Percentiles rank a stretch among this genome's conserved stretches.
phyloP scores from a whole-genome alignment of 768 basidiomycete genomes.

The Termitomyces sp. region DNA sequence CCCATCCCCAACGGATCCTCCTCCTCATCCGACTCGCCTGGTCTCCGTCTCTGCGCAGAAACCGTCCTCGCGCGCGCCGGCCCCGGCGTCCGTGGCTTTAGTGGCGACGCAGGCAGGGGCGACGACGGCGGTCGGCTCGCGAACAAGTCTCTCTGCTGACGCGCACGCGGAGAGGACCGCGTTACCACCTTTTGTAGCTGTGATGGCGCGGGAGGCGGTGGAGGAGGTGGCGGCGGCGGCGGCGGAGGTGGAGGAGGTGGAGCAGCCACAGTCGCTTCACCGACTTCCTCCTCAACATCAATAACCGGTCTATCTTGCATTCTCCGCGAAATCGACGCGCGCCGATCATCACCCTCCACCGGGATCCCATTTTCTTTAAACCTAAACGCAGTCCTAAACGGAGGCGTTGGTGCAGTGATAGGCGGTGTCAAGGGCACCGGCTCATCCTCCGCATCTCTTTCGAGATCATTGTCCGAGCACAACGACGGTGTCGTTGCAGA shows the following conservation, averaged over 20 bases:
- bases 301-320: conserved; percentile 19
- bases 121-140: conserved; percentile 45
- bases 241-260: background rate
- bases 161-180: too few relatives aligned
- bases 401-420: conserved; percentile 21
- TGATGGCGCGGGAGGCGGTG: background rate
- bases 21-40: conserved; percentile 17
- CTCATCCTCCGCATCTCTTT: conserved; percentile 48
- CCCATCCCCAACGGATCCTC: conserved; percentile 26
- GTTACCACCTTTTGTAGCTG: too few relatives aligned
- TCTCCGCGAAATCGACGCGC: background rate
- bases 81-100: conserved; percentile 54
- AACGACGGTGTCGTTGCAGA: conserved; percentile 57
- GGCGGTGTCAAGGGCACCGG: conserved; percentile 49
- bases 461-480: conserved; percentile 61
- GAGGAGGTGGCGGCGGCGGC: background rate
- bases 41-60: background rate
- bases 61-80: conserved; percentile 38
- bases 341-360: conserved; percentile 1
- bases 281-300: conserved; percentile 23
- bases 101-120: conserved; percentile 57
- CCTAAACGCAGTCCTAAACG: conserved; percentile 14
- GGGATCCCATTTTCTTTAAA: conserved; percentile 16
- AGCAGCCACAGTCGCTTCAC: background rate
- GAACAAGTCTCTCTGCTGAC: too few relatives aligned